Evolutionary conservation across 2,329 filamentous ascomycete species (phyloP), one percentile per base, ranked within the genome.

Genomic region (Hymenoscyphus repandus): DNA sequence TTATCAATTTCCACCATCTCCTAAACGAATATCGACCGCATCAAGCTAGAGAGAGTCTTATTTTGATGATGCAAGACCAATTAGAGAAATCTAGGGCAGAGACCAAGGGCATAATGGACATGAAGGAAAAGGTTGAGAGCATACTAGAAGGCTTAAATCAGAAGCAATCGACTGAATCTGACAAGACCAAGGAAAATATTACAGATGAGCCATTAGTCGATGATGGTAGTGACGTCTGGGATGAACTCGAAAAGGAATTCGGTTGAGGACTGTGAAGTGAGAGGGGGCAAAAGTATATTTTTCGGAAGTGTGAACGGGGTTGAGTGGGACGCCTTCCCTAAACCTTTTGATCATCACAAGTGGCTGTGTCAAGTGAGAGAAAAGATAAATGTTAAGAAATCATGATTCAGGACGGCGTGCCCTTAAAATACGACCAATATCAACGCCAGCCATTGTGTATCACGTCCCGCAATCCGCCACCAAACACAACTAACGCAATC

Each of bases 1-100:
- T 95, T 56, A 84, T 92, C 68, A 97, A 97, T 68, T 86, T 95
- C 64, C 90, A 96, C 69, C 89, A 95, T 64, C 78, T 96, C 48
- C 82, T 97, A 58, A 99, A 99, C 68, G 85, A 95, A 68, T 97
- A 96, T 70, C 80, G 92, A 31, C 91, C 91, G 9, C 91, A 96
- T 66, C 92, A 97, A 71, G 90, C 91, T 20, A 74, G 92, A 40
- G 91, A 96, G 72, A 90, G 85, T 27, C 74, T 95, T 51, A 95
- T 96, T 31, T 71, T 85, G 58, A 80, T 92, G 74, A 90, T 96
- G 86, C 88, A 96, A 69, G 85, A 87, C 58, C 86, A 92, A 63
- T 71, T 96, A 30, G 83, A 88, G 59, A 77, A 75, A 59, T 85
- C 85, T 49, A 80, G 78, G 58, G 79, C 78, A 49, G 90, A 96